Conservation (phyloP, 352 stramenopile genomes). For the Pythium volutum region DNA sequence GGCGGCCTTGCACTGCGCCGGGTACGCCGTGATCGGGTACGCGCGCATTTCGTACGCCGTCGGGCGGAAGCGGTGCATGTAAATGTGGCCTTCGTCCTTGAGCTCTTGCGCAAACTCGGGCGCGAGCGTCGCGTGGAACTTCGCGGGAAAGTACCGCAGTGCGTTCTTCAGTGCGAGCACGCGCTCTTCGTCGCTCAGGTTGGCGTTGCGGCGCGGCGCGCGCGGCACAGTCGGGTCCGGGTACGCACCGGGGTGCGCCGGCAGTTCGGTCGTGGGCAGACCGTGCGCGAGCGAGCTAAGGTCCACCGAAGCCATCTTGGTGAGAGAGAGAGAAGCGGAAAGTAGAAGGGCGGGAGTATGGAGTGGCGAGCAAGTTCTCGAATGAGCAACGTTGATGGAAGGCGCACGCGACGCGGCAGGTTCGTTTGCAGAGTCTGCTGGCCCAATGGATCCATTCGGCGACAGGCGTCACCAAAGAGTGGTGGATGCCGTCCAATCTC, state of each 20-base stretch:
- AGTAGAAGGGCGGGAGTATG: background rate
- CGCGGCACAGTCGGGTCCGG: slow-evolving; percentile 48
- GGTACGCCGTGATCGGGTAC: slow-evolving; percentile 79
- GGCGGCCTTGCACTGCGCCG: slow-evolving; percentile 64
- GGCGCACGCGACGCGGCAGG: background rate
- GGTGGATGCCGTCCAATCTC: slow-evolving; percentile 21
- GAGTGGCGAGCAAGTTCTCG: background rate
- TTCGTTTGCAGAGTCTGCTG: background rate
- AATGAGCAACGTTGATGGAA: slow-evolving; percentile 5
- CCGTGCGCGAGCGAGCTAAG: slow-evolving; percentile 45
- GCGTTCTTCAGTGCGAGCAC: slow-evolving; percentile 85
- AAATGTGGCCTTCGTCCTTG: slow-evolving; percentile 87
- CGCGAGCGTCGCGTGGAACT: slow-evolving; percentile 63
- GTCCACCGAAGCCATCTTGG: slow-evolving; percentile 33
- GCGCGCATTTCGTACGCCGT: slow-evolving; percentile 88
- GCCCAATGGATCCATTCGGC: background rate
- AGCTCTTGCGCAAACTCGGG: slow-evolving; percentile 87
- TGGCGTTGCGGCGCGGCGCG: slow-evolving; percentile 49
- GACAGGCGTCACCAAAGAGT: too few relatives aligned
- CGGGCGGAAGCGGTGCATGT: slow-evolving; percentile 88
- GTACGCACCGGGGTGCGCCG: slow-evolving; percentile 50
- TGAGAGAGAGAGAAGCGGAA: background rate
- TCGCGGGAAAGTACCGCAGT: slow-evolving; percentile 80
- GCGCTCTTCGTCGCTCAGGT: slow-evolving; percentile 55
- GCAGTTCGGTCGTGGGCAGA: slow-evolving; percentile 42